phyloP scores from a whole-genome alignment of 176 grass and related monocot species.

The Paspalum notatum region DNA sequence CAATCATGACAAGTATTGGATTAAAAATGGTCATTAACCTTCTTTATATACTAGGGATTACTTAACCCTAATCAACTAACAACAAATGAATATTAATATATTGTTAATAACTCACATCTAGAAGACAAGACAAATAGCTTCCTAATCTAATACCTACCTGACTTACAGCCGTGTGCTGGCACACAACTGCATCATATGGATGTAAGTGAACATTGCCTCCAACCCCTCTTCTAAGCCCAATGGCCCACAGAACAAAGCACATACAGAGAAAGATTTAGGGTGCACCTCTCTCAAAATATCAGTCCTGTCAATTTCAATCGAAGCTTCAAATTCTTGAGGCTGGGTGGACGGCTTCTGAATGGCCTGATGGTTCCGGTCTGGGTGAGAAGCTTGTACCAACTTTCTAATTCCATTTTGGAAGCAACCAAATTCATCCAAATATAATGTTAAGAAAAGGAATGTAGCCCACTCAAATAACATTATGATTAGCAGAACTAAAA shows the following conservation, averaged over 20 bases:
- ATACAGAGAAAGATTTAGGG: conserved; percentile 1
- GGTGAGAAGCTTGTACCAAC: background rate
- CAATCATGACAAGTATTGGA: no score
- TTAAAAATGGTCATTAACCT: background rate
- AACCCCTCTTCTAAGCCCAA: background rate
- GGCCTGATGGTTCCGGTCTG: conserved; percentile 4
- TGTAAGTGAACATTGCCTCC: background rate
- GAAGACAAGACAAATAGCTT: background rate
- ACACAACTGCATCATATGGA: background rate
- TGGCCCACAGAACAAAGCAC: background rate
- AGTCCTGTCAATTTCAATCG: conserved; percentile 48
- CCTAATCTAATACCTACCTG: background rate
- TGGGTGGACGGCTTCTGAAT: conserved; percentile 25
- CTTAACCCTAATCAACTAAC: background rate
- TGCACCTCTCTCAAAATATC: conserved; percentile 57
- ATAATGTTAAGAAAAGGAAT: conserved; percentile 56
- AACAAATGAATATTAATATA: background rate
- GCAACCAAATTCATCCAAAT: conserved; percentile 50
- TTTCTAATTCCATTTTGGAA: conserved; percentile 41
- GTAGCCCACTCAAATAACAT: conserved; percentile 59
- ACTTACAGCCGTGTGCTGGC: background rate
- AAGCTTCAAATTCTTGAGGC: conserved; percentile 45
- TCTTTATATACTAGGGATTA: background rate
- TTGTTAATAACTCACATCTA: background rate
- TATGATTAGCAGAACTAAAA: conserved; percentile 47